A percentile compares a stretch with the other conserved stretches of the same genome.
Evolutionary conservation across 352 stramenopile species (phyloP).

Genomic region (Globisporangium solare): DNA sequence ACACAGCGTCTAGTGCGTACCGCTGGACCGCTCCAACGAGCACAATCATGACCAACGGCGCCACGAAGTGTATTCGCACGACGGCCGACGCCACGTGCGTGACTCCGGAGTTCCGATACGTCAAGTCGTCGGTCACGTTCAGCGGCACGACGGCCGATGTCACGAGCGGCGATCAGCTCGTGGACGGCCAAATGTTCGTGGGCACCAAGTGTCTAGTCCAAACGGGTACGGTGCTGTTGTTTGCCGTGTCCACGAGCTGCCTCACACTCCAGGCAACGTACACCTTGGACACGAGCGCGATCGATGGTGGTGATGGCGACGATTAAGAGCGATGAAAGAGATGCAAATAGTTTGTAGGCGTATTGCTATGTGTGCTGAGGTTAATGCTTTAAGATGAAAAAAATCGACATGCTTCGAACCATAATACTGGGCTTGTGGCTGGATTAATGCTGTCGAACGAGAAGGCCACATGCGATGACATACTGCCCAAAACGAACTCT

Average conservation of each 20-base stretch:
- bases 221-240: conserved; percentile 13
- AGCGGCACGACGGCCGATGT: conserved; percentile 16
- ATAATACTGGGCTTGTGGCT: no score
- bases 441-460: no score
- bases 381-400: no score
- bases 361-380: background rate
- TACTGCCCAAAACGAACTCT: no score
- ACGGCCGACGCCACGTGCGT: conserved; percentile 14
- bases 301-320: conserved; percentile 12
- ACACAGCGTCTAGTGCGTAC: conserved; percentile 1
- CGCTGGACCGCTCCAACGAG: conserved; percentile 15
- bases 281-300: conserved; percentile 16
- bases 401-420: no score
- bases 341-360: background rate
- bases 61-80: conserved; percentile 15
- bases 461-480: no score
- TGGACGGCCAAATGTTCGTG: conserved; percentile 22
- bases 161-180: conserved; percentile 18
- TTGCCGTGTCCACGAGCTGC: conserved; percentile 13
- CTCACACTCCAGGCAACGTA: conserved; percentile 26
- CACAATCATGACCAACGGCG: conserved; percentile 3
- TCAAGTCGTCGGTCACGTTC: conserved; percentile 19
- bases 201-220: conserved; percentile 21
- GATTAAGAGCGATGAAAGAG: background rate
- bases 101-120: conserved; percentile 23